Conservation (phyloP, 106 monocot genomes). For the Allium sativum region DNA sequence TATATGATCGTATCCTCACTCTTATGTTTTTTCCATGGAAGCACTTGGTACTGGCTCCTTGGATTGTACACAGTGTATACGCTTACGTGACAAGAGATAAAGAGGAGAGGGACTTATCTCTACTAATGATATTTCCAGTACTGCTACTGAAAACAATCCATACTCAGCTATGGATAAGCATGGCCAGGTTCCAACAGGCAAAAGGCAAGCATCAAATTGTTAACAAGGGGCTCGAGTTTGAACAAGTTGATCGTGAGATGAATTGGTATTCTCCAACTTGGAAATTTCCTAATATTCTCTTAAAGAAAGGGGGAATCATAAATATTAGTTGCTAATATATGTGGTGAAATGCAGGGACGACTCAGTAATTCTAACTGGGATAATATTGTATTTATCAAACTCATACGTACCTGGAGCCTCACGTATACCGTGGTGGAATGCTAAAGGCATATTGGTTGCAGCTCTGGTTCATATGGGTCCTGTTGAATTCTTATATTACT, state of each 20-base stretch:
- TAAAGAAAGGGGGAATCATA: not conserved
- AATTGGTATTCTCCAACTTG: constrained; percentile 30
- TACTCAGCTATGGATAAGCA: constrained; percentile 50
- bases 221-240: constrained; percentile 48
- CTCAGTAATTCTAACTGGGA: constrained; percentile 49
- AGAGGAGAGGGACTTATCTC: constrained; percentile 5
- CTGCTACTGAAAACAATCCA: constrained; percentile 15
- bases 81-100: constrained; percentile 4
- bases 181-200: constrained; percentile 39
- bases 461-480: constrained; percentile 49
- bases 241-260: constrained; percentile 59
- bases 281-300: not conserved
- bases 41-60: constrained; percentile 12
- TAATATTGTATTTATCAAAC: constrained; percentile 33
- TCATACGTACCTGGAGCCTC: constrained; percentile 12
- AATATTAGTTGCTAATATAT: no score
- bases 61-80: constrained; percentile 6
- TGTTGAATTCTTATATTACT: constrained; percentile 98
- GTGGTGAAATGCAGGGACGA: constrained; percentile 59
- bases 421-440: constrained; percentile 37
- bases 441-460: constrained; percentile 33
- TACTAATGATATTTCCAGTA: constrained; percentile 8
- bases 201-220: constrained; percentile 43
- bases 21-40: not conserved
- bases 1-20: not conserved